Evolutionary conservation across 345 rosid genomes (phyloP).

Genomic region (Mangifera indica): DNA sequence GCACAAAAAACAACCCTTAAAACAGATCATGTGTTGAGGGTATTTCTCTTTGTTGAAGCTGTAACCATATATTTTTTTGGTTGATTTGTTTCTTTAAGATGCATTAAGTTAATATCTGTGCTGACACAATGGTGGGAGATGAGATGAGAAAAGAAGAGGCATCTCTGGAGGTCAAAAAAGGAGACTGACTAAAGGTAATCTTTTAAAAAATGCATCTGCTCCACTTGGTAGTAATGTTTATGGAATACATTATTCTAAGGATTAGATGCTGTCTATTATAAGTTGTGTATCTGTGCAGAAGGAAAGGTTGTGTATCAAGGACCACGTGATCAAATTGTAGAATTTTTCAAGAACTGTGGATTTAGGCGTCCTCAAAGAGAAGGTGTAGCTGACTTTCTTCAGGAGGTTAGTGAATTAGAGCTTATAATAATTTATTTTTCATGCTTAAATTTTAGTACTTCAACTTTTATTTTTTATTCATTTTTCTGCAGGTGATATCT

Average conservation of each 20-base stretch:
- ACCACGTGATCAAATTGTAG: slow-evolving; percentile 33
- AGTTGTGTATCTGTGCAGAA: slow-evolving; percentile 52
- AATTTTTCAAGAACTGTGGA: slow-evolving; percentile 58
- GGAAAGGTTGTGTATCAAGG: slow-evolving; percentile 64
- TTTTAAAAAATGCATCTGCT: no score
- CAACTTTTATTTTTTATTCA: neutral
- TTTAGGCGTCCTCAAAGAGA: slow-evolving; percentile 61
- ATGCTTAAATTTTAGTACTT: neutral
- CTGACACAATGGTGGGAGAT: slow-evolving; percentile 47
- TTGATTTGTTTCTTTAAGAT: neutral
- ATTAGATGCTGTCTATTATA: neutral
- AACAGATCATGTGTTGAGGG: no score
- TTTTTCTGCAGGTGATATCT: slow-evolving; percentile 48
- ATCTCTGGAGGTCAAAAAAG: slow-evolving; percentile 57
- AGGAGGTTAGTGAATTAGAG: slow-evolving; percentile 37
- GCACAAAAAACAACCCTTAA: no score
- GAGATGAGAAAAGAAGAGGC: no score
- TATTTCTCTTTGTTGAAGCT: no score
- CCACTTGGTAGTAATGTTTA: no score
- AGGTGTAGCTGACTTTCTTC: slow-evolving; percentile 63
- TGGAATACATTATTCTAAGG: neutral
- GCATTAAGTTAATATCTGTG: slow-evolving; percentile 30
- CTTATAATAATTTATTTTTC: neutral
- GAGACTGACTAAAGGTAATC: slow-evolving; percentile 45
- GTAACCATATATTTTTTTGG: no score